phyloP scores from a whole-genome alignment of 768 basidiomycete species.

The Serendipita sp. region DNA sequence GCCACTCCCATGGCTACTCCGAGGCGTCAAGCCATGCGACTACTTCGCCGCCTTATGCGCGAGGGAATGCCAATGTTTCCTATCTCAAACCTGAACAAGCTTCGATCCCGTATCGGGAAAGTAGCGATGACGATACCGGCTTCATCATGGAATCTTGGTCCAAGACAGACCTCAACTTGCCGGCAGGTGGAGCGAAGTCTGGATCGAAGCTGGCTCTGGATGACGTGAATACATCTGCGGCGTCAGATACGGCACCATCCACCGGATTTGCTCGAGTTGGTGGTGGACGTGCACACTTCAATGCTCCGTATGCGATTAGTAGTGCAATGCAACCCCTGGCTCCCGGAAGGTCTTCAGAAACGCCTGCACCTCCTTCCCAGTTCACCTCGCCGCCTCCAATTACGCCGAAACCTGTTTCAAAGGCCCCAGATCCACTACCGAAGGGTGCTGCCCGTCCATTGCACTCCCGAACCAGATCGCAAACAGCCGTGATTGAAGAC shows the following conservation, averaged over 20 bases:
- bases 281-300: conserved; percentile 74
- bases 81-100: conserved; percentile 53
- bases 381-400: conserved; percentile 23
- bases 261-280: conserved; percentile 77
- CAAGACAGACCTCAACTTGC: conserved; percentile 19
- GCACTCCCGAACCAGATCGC: conserved; percentile 62
- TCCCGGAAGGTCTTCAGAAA: conserved; percentile 31
- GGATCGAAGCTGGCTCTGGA: neutral
- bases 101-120: conserved; percentile 55
- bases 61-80: neutral
- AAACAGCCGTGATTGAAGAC: conserved; percentile 71
- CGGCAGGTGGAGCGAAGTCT: neutral
- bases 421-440: neutral
- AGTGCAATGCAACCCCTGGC: conserved; percentile 17
- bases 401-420: conserved; percentile 4
- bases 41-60: conserved; percentile 8
- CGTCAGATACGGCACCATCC: conserved; percentile 12
- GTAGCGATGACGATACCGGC: conserved; percentile 57
- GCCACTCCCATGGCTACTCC: conserved; percentile 6
- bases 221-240: neutral
- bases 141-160: conserved; percentile 62
- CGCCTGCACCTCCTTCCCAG: conserved; percentile 34
- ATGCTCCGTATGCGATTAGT: conserved; percentile 68
- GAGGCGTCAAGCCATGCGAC: conserved; percentile 8
- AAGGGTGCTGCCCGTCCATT: neutral